Conservation (phyloP, 306 rosid species). For the Albizia julibrissin region DNA sequence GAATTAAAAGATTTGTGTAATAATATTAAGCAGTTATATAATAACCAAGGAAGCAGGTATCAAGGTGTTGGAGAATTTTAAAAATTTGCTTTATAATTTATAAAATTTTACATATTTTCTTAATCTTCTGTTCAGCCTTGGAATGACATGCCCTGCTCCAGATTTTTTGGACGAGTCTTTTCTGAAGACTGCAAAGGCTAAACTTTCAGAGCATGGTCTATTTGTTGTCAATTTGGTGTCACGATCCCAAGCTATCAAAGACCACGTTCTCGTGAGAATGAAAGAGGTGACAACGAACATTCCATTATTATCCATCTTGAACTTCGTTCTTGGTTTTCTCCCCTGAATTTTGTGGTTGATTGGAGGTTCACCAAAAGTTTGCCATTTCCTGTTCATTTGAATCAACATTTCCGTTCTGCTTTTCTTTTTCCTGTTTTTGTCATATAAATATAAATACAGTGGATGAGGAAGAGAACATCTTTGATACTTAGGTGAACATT, state of each 20-base stretch:
- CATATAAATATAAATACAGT: background rate
- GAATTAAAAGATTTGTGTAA: slow-evolving; percentile 24
- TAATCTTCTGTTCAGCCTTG: slow-evolving; percentile 58
- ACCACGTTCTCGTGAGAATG: slow-evolving; percentile 63
- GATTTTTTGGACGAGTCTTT: slow-evolving; percentile 76
- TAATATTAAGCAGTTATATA: slow-evolving; percentile 9
- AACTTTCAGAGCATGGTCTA: slow-evolving; percentile 73
- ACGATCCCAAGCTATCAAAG: slow-evolving; percentile 75
- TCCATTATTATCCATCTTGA: slow-evolving; percentile 21
- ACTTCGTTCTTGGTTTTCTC: background rate
- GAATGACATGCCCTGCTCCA: slow-evolving; percentile 88
- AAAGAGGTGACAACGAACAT: slow-evolving; percentile 63
- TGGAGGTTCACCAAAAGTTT: background rate
- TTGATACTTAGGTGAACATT: background rate
- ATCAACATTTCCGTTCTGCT: background rate
- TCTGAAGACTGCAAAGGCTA: slow-evolving; percentile 63
- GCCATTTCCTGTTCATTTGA: background rate
- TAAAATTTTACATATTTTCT: slow-evolving; percentile 10
- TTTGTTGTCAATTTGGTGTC: slow-evolving; percentile 86
- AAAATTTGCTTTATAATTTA: slow-evolving; percentile 22
- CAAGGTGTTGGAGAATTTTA: background rate
- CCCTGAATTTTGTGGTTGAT: background rate
- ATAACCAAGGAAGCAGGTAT: slow-evolving; percentile 2
- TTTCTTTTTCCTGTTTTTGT: background rate
- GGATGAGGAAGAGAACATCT: background rate